Evolutionary conservation across 2,329 filamentous ascomycete species (phyloP).

Genomic region (Nothophaeocryptopus gaeumannii): DNA sequence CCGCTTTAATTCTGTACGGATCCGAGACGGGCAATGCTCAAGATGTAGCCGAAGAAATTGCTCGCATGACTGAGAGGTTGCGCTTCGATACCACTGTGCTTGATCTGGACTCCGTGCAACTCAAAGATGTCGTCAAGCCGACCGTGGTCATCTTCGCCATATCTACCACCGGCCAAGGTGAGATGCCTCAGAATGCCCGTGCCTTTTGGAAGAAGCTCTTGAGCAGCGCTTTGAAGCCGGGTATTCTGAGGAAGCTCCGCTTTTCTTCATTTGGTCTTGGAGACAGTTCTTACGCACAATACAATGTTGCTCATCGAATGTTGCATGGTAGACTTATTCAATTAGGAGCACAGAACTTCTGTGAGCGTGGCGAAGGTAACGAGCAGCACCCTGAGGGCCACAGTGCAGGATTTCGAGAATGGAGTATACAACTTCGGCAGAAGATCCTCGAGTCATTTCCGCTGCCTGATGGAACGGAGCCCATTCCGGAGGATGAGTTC

Average conservation of each 20-base stretch:
- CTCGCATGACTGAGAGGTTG: constrained; percentile 68
- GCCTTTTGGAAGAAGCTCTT: constrained; percentile 83
- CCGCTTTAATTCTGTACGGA: constrained; percentile 77
- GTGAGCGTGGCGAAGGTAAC: constrained; percentile 80
- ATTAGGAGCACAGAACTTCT: constrained; percentile 74
- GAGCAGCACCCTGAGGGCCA: constrained; percentile 92
- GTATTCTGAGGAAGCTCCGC: constrained; percentile 63
- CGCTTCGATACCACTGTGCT: constrained; percentile 73
- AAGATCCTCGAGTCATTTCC: constrained; percentile 67
- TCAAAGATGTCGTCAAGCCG: constrained; percentile 50
- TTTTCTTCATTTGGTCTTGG: constrained; percentile 90
- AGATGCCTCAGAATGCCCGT: constrained; percentile 79
- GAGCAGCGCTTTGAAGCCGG: constrained; percentile 70
- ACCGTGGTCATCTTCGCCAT: constrained; percentile 72
- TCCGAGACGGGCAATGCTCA: constrained; percentile 94
- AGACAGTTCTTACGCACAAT: constrained; percentile 93
- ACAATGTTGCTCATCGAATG: constrained; percentile 87
- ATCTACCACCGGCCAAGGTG: constrained; percentile 92
- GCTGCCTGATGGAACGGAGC: constrained; percentile 61
- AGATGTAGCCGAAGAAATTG: constrained; percentile 84
- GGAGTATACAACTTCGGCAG: constrained; percentile 58
- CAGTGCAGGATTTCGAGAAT: constrained; percentile 36
- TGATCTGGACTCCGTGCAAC: constrained; percentile 71
- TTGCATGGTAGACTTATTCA: constrained; percentile 79
- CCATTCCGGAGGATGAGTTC: constrained; percentile 71